Evolutionary conservation across 257 asterid genomes (phyloP).

Genomic region (Lantana camara): DNA sequence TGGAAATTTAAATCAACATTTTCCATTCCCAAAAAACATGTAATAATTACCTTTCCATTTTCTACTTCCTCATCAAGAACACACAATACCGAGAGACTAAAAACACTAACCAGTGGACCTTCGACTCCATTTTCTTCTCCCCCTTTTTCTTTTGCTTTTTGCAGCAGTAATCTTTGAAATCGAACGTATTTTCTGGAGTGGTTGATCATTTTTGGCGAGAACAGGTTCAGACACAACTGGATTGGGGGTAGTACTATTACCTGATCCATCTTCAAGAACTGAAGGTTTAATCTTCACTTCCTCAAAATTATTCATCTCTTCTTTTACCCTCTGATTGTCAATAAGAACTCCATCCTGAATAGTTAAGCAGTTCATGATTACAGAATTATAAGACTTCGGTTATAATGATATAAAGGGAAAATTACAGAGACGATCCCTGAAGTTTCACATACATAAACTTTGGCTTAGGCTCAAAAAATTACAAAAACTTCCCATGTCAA

Average conservation of each 20-base stretch:
- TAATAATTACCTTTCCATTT: slow-evolving; percentile 14
- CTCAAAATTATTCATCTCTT: slow-evolving; percentile 48
- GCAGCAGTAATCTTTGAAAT: slow-evolving; percentile 56
- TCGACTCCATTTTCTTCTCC: slow-evolving; percentile 47
- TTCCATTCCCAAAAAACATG: slow-evolving; percentile 11
- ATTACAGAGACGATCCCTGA: background rate
- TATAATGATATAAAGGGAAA: no score
- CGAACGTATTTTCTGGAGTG: slow-evolving; percentile 51
- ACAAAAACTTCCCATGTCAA: no score
- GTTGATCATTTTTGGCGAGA: slow-evolving; percentile 42
- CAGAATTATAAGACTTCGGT: background rate
- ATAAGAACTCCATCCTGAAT: slow-evolving; percentile 64
- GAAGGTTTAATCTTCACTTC: slow-evolving; percentile 43
- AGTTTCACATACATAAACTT: no score
- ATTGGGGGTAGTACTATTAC: slow-evolving; percentile 30
- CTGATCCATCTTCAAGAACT: slow-evolving; percentile 30
- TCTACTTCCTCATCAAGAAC: slow-evolving; percentile 13
- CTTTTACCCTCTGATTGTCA: slow-evolving; percentile 51
- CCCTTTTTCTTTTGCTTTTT: slow-evolving; percentile 53
- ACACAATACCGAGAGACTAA: slow-evolving; percentile 23
- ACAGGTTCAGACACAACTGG: slow-evolving; percentile 39
- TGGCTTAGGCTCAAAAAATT: no score
- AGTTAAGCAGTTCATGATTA: slow-evolving; percentile 11
- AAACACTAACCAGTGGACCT: slow-evolving; percentile 41
- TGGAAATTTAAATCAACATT: slow-evolving; percentile 10